Percentiles rank a stretch among this genome's conserved stretches.
Conservation (phyloP, 2,329 filamentous ascomycete genomes). For the Sporothrix variecibatus region DNA sequence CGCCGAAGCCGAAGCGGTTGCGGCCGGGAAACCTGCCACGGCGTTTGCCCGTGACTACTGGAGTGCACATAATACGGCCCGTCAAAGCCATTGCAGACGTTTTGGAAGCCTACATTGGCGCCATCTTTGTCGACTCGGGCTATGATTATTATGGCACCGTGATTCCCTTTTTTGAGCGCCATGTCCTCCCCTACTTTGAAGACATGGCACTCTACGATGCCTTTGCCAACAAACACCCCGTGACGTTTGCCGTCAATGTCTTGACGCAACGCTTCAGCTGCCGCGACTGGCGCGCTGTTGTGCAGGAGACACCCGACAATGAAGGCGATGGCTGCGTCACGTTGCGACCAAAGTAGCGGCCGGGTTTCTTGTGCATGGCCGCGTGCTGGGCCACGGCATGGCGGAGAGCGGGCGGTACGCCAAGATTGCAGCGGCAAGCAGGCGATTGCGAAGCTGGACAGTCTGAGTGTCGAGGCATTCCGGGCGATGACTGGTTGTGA, state of each 20-base stretch:
- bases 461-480: constrained; percentile 58
- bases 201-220: constrained; percentile 87
- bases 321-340: constrained; percentile 36
- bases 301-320: constrained; percentile 50
- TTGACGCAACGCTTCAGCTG: constrained; percentile 69
- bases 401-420: constrained; percentile 71
- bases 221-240: constrained; percentile 84
- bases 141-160: constrained; percentile 79
- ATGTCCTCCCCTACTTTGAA: constrained; percentile 76
- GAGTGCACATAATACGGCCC: constrained; percentile 61
- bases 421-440: constrained; percentile 66
- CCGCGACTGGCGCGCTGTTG: constrained; percentile 55
- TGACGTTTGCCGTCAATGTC: constrained; percentile 68
- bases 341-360: constrained; percentile 56
- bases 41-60: constrained; percentile 67
- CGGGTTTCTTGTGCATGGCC: constrained; percentile 74
- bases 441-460: constrained; percentile 53
- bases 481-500: constrained; percentile 61
- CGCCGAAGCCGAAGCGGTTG: constrained; percentile 40
- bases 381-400: constrained; percentile 62
- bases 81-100: constrained; percentile 82
- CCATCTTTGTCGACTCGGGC: constrained; percentile 84
- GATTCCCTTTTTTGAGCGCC: constrained; percentile 71
- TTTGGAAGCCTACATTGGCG: constrained; percentile 85
- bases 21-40: constrained; percentile 38